These are phyloP conservation scores for Phytopythium aichiense DNA, from an alignment of 352 stramenopile species.

Conservation along the genomic window DNA sequence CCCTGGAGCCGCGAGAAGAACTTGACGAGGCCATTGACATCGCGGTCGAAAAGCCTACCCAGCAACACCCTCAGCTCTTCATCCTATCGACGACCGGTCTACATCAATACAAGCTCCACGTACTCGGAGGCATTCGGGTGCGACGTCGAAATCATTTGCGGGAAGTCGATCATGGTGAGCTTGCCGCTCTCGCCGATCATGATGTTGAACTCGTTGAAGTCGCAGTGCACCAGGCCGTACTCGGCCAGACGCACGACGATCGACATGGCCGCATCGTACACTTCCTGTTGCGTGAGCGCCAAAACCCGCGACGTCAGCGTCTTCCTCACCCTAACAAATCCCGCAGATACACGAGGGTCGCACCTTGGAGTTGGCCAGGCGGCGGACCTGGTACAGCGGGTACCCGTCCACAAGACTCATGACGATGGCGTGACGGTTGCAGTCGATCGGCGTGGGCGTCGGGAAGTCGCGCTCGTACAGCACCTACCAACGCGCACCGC, in stretches of 20 bases:
- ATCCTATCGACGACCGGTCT: slow-evolving; percentile 16
- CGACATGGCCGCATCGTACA: slow-evolving; percentile 95
- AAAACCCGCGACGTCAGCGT: neutral
- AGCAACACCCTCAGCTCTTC: slow-evolving; percentile 31
- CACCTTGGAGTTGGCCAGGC: slow-evolving; percentile 87
- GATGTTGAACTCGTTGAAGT: slow-evolving; percentile 99
- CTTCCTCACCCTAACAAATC: neutral
- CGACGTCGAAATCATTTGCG: slow-evolving; percentile 99
- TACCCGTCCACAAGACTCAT: slow-evolving; percentile 97
- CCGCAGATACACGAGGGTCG: neutral
- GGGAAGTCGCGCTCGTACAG: slow-evolving; percentile 96
- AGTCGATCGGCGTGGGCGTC: slow-evolving; percentile 96
- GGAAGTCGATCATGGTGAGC: slow-evolving; percentile 99
- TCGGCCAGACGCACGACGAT: slow-evolving; percentile 96
- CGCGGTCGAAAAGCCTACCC: slow-evolving; percentile 88
- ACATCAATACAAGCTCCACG: slow-evolving; percentile 16
- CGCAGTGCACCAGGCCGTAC: slow-evolving; percentile 98
- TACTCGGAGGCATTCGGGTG: slow-evolving; percentile 98
- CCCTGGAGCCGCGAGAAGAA: slow-evolving; percentile 91
- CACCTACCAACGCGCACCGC: slow-evolving; percentile 27
- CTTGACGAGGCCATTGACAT: slow-evolving; percentile 95
- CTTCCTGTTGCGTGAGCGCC: slow-evolving; percentile 33
- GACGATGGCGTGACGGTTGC: slow-evolving; percentile 97
- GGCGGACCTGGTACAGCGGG: slow-evolving; percentile 94
- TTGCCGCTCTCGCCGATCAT: slow-evolving; percentile 93